A percentile compares a stretch with the other conserved stretches of the same genome.
Evolutionary conservation across 768 basidiomycete species (phyloP).

Genomic region (Boletus bicolor): DNA sequence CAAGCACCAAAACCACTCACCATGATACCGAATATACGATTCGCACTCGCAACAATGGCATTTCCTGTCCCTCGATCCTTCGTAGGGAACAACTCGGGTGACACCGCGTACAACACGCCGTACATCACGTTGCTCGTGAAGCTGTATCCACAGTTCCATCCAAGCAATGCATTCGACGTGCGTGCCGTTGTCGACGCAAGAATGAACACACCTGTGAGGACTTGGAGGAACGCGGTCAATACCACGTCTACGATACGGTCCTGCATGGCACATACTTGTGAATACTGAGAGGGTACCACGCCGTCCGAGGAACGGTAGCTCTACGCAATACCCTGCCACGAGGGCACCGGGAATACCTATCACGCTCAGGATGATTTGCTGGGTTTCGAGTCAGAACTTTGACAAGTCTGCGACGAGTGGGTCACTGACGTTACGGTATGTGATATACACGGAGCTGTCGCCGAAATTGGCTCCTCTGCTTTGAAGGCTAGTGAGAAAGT

Average conservation of each 20-base stretch:
- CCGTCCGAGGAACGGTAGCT: constrained; percentile 48
- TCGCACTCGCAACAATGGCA: constrained; percentile 49
- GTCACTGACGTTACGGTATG: constrained; percentile 61
- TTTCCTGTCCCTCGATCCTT: constrained; percentile 55
- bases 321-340: constrained; percentile 52
- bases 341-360: constrained; percentile 57
- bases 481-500: constrained; percentile 43
- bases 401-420: neutral
- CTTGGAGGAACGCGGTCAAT: constrained; percentile 16
- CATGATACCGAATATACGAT: constrained; percentile 60
- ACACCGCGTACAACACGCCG: constrained; percentile 42
- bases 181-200: constrained; percentile 56
- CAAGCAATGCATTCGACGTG: constrained; percentile 48
- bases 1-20: constrained; percentile 25
- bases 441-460: constrained; percentile 64
- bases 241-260: neutral
- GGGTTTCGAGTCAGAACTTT: constrained; percentile 5
- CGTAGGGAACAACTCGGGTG: constrained; percentile 54
- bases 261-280: constrained; percentile 35
- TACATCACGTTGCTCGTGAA: constrained; percentile 60
- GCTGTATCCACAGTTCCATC: constrained; percentile 57
- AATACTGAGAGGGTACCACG: constrained; percentile 52
- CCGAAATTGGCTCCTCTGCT: constrained; percentile 69
- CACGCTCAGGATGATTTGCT: constrained; percentile 57
- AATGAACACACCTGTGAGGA: constrained; percentile 56